Evolutionary conservation across 148 eudicot species (phyloP).

Genomic region (Amaranthus cruentus): DNA sequence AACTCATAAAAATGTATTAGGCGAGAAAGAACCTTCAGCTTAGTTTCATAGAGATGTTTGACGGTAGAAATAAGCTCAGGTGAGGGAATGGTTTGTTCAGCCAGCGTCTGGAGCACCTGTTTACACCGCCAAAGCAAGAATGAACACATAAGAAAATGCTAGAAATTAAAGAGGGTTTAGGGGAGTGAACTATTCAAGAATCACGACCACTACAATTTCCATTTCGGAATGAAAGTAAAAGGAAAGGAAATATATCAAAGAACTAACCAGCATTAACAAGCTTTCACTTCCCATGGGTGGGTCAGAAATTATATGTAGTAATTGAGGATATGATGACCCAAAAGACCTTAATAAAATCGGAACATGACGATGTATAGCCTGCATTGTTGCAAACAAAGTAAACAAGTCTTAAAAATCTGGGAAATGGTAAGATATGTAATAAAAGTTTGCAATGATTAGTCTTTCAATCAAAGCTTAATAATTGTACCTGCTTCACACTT

Average conservation of each 20-base stretch:
- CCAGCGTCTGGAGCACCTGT: conserved; percentile 74
- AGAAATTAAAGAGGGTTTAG: not conserved
- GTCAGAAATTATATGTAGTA: conserved; percentile 76
- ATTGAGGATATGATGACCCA: conserved; percentile 68
- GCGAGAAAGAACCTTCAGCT: conserved; percentile 56
- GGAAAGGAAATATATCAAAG: conserved; percentile 2
- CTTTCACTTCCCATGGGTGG: conserved; percentile 90
- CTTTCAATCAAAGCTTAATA: conserved; percentile 2
- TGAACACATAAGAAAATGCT: not conserved
- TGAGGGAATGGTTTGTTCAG: conserved; percentile 69
- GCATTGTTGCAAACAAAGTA: conserved; percentile 20
- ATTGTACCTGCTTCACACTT: conserved; percentile 80
- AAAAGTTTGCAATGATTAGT: no score
- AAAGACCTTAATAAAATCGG: conserved; percentile 70
- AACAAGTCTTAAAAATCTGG: not conserved
- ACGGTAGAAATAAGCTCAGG: conserved; percentile 71
- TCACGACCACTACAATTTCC: not conserved
- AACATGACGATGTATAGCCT: conserved; percentile 92
- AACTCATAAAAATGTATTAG: conserved; percentile 1
- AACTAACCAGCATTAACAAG: conserved; percentile 71
- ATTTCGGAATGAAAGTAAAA: conserved; percentile 1
- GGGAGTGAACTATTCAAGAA: no score
- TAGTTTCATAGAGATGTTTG: conserved; percentile 83
- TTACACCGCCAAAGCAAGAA: conserved; percentile 16
- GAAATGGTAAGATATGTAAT: not conserved